These are phyloP conservation scores for Naganishia antarctica DNA, from an alignment of 768 basidiomycete genomes.

Conservation along the genomic window DNA sequence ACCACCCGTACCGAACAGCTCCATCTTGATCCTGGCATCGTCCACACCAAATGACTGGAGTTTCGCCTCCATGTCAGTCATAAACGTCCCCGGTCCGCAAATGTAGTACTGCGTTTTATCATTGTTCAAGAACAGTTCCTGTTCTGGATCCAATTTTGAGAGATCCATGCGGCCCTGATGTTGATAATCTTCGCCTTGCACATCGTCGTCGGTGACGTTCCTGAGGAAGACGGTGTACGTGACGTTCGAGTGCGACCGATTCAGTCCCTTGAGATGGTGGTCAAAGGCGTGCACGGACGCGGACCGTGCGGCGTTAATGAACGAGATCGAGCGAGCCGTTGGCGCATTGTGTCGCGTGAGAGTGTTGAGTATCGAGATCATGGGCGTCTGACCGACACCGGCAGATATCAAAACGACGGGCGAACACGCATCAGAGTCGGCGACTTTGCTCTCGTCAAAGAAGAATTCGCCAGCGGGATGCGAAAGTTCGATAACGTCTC, in stretches of 20 bases:
- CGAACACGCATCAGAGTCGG: background rate
- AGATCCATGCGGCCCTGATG: slow-evolving; percentile 26
- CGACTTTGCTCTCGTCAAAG: slow-evolving; percentile 15
- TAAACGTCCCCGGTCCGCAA: slow-evolving; percentile 32
- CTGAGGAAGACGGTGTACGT: slow-evolving; percentile 25
- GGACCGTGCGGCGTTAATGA: slow-evolving; percentile 18
- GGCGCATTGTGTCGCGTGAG: slow-evolving; percentile 17
- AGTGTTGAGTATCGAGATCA: slow-evolving; percentile 33
- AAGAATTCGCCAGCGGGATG: slow-evolving; percentile 32
- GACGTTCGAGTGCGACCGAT: slow-evolving; percentile 22
- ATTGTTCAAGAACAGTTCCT: slow-evolving; percentile 24
- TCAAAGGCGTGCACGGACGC: slow-evolving; percentile 26
- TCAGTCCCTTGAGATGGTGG: slow-evolving; percentile 19
- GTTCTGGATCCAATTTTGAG: slow-evolving; percentile 10
- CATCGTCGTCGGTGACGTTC: background rate
- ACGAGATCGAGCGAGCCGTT: slow-evolving; percentile 25
- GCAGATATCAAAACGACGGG: slow-evolving; percentile 32
- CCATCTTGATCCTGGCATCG: background rate
- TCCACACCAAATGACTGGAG: slow-evolving; percentile 25
- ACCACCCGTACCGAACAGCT: slow-evolving; percentile 6
- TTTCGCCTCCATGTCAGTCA: slow-evolving; percentile 28
- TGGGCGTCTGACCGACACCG: slow-evolving; percentile 31
- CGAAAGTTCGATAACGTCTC: slow-evolving; percentile 30
- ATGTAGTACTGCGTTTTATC: slow-evolving; percentile 28
- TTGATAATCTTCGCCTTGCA: slow-evolving; percentile 24